A percentile compares a stretch with the other conserved stretches of the same genome.
Conservation (phyloP, 2,329 filamentous ascomycete species). For the Penicillium italicum region DNA sequence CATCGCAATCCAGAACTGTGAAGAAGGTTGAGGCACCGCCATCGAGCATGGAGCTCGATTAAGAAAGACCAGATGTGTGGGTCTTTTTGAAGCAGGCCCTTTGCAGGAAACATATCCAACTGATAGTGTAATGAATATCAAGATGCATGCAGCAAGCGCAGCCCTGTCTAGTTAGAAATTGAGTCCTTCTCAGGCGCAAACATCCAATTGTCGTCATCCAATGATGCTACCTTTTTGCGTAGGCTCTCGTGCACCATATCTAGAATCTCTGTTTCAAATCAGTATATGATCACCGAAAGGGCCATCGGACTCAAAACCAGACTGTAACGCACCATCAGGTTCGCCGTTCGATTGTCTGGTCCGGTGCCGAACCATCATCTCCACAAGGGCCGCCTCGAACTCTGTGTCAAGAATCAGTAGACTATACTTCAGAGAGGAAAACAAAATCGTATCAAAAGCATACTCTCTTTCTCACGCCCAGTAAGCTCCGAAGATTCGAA, state of each 20-base stretch:
- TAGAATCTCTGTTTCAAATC: slow-evolving; percentile 56
- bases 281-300: slow-evolving; percentile 4
- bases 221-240: slow-evolving; percentile 65
- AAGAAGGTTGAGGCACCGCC: slow-evolving; percentile 49
- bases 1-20: slow-evolving; percentile 42
- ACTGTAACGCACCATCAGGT: slow-evolving; percentile 56
- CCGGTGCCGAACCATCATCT: slow-evolving; percentile 41
- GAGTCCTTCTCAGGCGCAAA: slow-evolving; percentile 66
- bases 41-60: slow-evolving; percentile 46
- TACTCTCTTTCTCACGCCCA: slow-evolving; percentile 42
- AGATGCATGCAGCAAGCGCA: slow-evolving; percentile 11
- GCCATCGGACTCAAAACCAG: neutral
- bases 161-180: slow-evolving; percentile 18
- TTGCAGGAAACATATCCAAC: slow-evolving; percentile 11
- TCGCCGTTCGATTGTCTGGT: slow-evolving; percentile 56
- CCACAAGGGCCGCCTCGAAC: slow-evolving; percentile 46
- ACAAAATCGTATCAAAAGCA: slow-evolving; percentile 10
- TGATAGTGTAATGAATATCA: slow-evolving; percentile 18
- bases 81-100: neutral
- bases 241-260: slow-evolving; percentile 67
- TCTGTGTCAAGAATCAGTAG: slow-evolving; percentile 28
- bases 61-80: slow-evolving; percentile 9
- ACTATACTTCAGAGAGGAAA: neutral
- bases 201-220: slow-evolving; percentile 89
- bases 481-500: slow-evolving; percentile 45